Percentiles rank a stretch among this genome's conserved stretches.
These are phyloP conservation scores for Beauveria asiatica DNA, from an alignment of 2,329 filamentous ascomycete genomes.

Conservation along the genomic window DNA sequence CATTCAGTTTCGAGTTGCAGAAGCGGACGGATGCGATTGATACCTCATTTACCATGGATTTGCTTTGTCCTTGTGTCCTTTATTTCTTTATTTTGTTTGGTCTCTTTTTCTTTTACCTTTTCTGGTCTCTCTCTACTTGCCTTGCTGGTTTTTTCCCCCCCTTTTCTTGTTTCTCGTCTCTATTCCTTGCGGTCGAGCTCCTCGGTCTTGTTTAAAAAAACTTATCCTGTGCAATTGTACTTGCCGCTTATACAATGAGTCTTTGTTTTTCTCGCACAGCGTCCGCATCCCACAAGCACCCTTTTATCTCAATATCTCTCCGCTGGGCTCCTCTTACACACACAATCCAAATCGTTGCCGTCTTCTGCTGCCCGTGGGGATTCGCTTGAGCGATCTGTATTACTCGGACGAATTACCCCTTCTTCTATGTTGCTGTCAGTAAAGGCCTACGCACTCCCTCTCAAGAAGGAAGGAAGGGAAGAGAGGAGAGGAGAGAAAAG, in stretches of 20 bases:
- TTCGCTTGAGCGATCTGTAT: constrained; percentile 9
- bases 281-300: not conserved
- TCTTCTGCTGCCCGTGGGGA: not conserved
- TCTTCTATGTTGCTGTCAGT: constrained; percentile 1
- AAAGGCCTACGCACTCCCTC: not conserved
- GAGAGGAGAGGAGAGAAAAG: not conserved
- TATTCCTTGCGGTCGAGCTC: constrained; percentile 15
- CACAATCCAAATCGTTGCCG: constrained; percentile 16
- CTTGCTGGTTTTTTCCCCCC: not conserved
- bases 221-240: constrained; percentile 27
- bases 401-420: constrained; percentile 3
- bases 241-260: constrained; percentile 20
- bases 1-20: not conserved
- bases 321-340: constrained; percentile 7
- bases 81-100: not conserved
- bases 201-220: constrained; percentile 14
- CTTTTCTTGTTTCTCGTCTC: constrained; percentile 14
- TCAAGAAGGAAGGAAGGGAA: not conserved
- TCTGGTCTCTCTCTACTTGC: not conserved
- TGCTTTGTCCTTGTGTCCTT: not conserved
- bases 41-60: constrained; percentile 22
- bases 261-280: constrained; percentile 1
- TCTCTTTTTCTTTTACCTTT: not conserved
- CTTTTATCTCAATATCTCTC: constrained; percentile 19
- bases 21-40: constrained; percentile 27